These are phyloP conservation scores for Pleurotus citrinopileatus DNA, from an alignment of 768 basidiomycete genomes.

Conservation along the genomic window DNA sequence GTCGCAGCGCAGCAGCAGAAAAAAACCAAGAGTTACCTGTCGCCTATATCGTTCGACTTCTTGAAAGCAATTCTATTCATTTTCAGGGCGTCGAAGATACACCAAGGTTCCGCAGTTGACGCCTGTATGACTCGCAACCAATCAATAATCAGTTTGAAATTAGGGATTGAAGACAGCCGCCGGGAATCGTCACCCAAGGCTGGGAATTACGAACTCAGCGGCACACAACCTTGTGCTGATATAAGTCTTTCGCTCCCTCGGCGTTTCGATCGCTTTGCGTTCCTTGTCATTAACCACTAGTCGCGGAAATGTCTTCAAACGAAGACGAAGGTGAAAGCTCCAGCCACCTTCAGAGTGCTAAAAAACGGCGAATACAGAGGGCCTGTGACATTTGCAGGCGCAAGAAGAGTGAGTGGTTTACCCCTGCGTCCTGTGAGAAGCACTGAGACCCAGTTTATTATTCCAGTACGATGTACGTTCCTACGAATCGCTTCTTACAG, in stretches of 20 bases:
- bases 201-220: neutral
- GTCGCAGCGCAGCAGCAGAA: no score
- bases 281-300: neutral
- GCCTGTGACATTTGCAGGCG: slow-evolving; percentile 73
- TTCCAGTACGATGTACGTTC: slow-evolving; percentile 40
- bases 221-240: neutral
- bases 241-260: neutral
- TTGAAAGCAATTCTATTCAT: no score
- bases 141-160: neutral
- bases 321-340: slow-evolving; percentile 11
- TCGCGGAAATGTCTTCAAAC: slow-evolving; percentile 11
- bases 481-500: neutral
- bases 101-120: neutral
- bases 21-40: no score
- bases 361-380: slow-evolving; percentile 59
- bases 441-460: neutral
- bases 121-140: neutral
- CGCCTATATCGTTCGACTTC: no score
- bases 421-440: slow-evolving; percentile 5
- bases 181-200: slow-evolving; percentile 7
- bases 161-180: slow-evolving; percentile 1
- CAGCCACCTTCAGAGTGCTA: slow-evolving; percentile 20
- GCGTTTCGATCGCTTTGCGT: no score
- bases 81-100: neutral
- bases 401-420: slow-evolving; percentile 59